A percentile compares a stretch with the other conserved stretches of the same genome.
Conservation (phyloP, 2,329 filamentous ascomycete species). For the Aspergillus sp. region DNA sequence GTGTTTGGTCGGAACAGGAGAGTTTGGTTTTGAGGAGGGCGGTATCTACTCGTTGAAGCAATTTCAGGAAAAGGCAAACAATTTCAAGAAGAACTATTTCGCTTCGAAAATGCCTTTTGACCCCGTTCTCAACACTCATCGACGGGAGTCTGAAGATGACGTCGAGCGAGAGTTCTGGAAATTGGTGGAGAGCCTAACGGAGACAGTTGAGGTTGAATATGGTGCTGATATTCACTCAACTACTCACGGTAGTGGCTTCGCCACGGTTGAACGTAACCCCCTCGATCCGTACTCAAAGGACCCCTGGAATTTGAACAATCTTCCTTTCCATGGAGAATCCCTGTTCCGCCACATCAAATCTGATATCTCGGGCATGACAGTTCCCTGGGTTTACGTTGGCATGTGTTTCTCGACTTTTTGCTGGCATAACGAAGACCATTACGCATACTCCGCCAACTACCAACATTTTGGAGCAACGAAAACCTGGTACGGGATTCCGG, state of each 20-base stretch:
- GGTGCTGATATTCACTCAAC: slow-evolving; percentile 98
- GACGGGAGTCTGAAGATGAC: slow-evolving; percentile 87
- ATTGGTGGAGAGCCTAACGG: slow-evolving; percentile 87
- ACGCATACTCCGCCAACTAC: slow-evolving; percentile 96
- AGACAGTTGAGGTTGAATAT: slow-evolving; percentile 97
- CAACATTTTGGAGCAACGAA: slow-evolving; percentile 98
- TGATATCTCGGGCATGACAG: slow-evolving; percentile 98
- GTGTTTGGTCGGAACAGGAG: slow-evolving; percentile 91
- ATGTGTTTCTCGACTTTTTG: slow-evolving; percentile 99
- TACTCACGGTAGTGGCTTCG: slow-evolving; percentile 95
- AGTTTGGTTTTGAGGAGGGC: slow-evolving; percentile 97
- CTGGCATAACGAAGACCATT: slow-evolving; percentile 99
- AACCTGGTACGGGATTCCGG: slow-evolving; percentile 98
- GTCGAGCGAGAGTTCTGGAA: slow-evolving; percentile 97
- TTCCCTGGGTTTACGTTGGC: slow-evolving; percentile 97
- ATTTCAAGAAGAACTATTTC: slow-evolving; percentile 94
- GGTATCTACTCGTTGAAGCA: slow-evolving; percentile 92
- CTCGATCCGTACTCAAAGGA: slow-evolving; percentile 83
- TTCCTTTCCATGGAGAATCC: slow-evolving; percentile 87
- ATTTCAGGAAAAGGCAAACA: slow-evolving; percentile 93
- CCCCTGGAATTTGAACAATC: slow-evolving; percentile 92
- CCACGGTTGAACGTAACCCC: slow-evolving; percentile 88
- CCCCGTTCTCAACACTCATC: slow-evolving; percentile 74
- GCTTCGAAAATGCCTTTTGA: slow-evolving; percentile 87
- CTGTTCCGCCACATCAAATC: slow-evolving; percentile 97